Percentiles rank a stretch among this genome's conserved stretches.
These are phyloP conservation scores for Solanum arcanum DNA, from an alignment of 257 asterid genomes.

Conservation along the genomic window DNA sequence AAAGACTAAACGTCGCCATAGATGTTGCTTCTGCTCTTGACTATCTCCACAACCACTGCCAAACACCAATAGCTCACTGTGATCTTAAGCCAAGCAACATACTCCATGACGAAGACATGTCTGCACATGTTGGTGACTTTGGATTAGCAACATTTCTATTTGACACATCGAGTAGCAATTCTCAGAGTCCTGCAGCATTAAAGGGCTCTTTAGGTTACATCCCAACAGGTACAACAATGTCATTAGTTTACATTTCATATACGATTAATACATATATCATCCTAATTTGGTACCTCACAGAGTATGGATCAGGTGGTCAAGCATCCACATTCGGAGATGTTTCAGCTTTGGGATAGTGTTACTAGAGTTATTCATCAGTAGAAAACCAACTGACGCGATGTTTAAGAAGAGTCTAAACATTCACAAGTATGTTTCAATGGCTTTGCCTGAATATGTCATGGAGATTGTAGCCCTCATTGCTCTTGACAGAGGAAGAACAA, in stretches of 20 bases:
- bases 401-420: slow-evolving; percentile 4
- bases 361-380: slow-evolving; percentile 19
- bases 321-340: slow-evolving; percentile 21
- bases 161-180: background rate
- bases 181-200: slow-evolving; percentile 3
- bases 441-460: slow-evolving; percentile 7
- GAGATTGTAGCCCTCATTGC: slow-evolving; percentile 5
- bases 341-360: slow-evolving; percentile 23
- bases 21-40: slow-evolving; percentile 30
- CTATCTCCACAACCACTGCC: slow-evolving; percentile 21
- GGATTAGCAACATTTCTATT: slow-evolving; percentile 26
- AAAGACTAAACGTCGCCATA: slow-evolving; percentile 12
- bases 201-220: slow-evolving; percentile 31
- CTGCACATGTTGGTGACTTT: slow-evolving; percentile 29
- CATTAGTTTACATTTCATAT: background rate
- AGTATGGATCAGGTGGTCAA: slow-evolving; percentile 20
- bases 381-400: slow-evolving; percentile 12
- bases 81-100: slow-evolving; percentile 34
- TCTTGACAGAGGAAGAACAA: background rate
- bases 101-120: slow-evolving; percentile 20
- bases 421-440: slow-evolving; percentile 7
- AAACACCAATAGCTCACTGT: slow-evolving; percentile 22
- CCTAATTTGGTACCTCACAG: background rate
- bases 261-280: background rate
- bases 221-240: slow-evolving; percentile 19